Evolutionary conservation across 306 rosid species (phyloP), one percentile per base, ranked within the genome.

Genomic region (Oemleria cerasiformis): DNA sequence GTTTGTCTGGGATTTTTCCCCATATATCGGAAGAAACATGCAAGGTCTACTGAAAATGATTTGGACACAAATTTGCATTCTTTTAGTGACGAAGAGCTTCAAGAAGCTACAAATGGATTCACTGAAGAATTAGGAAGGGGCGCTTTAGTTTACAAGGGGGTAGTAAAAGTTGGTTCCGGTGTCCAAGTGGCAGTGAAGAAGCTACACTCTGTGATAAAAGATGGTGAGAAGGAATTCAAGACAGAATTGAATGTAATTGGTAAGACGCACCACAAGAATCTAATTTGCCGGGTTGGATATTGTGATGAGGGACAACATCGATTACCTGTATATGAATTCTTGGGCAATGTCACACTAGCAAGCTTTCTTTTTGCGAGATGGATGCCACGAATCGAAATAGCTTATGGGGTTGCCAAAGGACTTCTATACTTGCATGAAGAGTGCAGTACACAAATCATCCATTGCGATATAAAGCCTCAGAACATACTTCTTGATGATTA

Each of bases 31-130:
- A 78, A 53, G 78, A 73, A 73, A 34, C 59, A 62, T 43, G 23
- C 4, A 23, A 34, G 20, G 1, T 2, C 7, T 5, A 10, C 8
- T 1, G 4, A 5, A 23, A 15, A 5, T 2, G 57, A 5, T 39
- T 36, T 47, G 17, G 63, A 74, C 4, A 6, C 38, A 16, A 79
- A 65, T 64, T n/a, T 79, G 73, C 53, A 54, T 8, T 42, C 56
- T 50, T 82, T 79, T 53, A 36, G 79, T 38, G 79, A 73, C 21
- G 9, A 44, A 71, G 80, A 83, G 61, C 82, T 83, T 15, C 41
- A 56, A 34, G 79, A 72, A 63, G 81, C 84, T 8, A 83, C 84
- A 9, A n/a, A 75, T 17, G 77, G 63, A 17, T 83, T 75, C 51
- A 36, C 17, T 5, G 80, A 75, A 74, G 42, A 40, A 3, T 7